Percentiles rank a stretch among this genome's conserved stretches.
These are phyloP conservation scores for Moricandia arvensis DNA, from an alignment of 345 rosid species.

Conservation along the genomic window DNA sequence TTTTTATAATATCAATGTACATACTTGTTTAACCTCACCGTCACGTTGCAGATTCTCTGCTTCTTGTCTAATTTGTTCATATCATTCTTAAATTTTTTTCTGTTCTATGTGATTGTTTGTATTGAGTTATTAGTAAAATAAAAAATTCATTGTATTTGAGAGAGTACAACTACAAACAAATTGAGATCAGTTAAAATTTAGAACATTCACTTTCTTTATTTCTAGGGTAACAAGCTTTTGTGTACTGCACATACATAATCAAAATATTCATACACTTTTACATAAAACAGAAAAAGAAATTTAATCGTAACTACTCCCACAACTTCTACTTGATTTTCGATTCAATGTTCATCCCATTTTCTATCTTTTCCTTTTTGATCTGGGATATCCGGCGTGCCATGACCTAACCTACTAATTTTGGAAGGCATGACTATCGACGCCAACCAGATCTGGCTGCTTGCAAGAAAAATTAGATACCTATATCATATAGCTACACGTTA, in stretches of 20 bases:
- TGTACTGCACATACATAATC: background rate
- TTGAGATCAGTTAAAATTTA: too few species aligned
- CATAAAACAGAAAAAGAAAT: background rate
- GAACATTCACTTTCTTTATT: conserved; percentile 20
- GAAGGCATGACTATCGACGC: too few species aligned
- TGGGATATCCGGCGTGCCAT: too few species aligned
- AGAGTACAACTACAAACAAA: too few species aligned
- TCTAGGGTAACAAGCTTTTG: background rate
- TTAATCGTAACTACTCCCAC: conserved; percentile 32
- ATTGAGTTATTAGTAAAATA: too few species aligned
- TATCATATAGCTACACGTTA: too few species aligned
- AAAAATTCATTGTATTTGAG: too few species aligned
- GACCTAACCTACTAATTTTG: too few species aligned
- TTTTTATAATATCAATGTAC: conserved; percentile 22
- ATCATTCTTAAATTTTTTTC: background rate
- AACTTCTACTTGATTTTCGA: background rate
- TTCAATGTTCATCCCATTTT: background rate
- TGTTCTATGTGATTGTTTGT: conserved; percentile 12
- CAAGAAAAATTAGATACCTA: too few species aligned
- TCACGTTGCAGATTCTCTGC: conserved; percentile 31
- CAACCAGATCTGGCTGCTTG: too few species aligned
- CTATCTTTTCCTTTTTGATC: too few species aligned
- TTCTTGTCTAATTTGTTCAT: conserved; percentile 3
- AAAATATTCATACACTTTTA: conserved; percentile 9
- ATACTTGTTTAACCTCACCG: conserved; percentile 34